These are phyloP conservation scores for Fraxinus excelsior DNA, from an alignment of 257 asterid species.

Conservation along the genomic window DNA sequence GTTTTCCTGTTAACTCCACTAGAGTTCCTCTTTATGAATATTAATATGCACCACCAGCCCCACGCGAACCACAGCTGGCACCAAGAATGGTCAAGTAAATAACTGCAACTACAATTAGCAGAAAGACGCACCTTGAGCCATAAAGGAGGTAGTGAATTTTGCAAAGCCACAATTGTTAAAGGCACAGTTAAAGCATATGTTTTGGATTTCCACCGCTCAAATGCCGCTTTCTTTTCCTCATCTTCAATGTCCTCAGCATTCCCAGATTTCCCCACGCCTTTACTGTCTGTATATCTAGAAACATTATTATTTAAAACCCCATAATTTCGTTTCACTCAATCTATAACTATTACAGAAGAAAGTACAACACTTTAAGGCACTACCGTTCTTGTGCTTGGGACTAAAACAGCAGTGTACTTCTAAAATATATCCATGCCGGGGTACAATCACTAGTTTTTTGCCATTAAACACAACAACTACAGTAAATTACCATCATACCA, in stretches of 20 bases:
- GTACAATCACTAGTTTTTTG: background rate
- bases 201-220: conserved; percentile 82
- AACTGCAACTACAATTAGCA: background rate
- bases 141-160: conserved; percentile 76
- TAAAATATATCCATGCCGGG: background rate
- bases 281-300: conserved; percentile 31
- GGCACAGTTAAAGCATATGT: conserved; percentile 82
- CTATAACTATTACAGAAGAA: conserved; percentile 15
- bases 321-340: background rate
- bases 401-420: background rate
- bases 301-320: background rate
- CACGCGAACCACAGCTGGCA: background rate
- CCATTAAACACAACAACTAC: conserved; percentile 17
- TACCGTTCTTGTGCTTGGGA: background rate
- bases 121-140: conserved; percentile 70
- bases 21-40: background rate
- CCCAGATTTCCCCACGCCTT: conserved; percentile 31
- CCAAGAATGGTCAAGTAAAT: background rate
- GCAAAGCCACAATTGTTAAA: conserved; percentile 71
- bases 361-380: background rate
- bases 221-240: conserved; percentile 60
- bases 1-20: background rate
- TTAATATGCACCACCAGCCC: background rate
- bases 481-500: conserved; percentile 43
- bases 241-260: conserved; percentile 45